A percentile compares a stretch with the other conserved stretches of the same genome.
phyloP scores from a whole-genome alignment of 306 rosid genomes.

The Medicago truncatula region MtrunA17r5.0-ANR NC_053043.1:45395501-45396000 shows the following conservation, averaged over 20 bases:
- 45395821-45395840: not conserved
- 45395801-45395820: not conserved
- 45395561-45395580: no score
- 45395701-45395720: not conserved
- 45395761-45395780: no score
- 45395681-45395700: not conserved
- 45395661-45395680: not conserved
- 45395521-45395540: no score
- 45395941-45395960: not conserved
- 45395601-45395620: not conserved
- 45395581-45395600: not conserved
- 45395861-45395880: not conserved
- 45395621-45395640: not conserved
- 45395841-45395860: not conserved
- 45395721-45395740: slow-evolving; percentile 25
- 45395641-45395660: not conserved
- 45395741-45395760: not conserved
- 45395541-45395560: no score
- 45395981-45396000: not conserved
- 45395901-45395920: not conserved
- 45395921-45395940: not conserved
- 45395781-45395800: no score
- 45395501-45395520: no score
- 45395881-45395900: not conserved
- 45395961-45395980: no score